Percentiles rank a stretch among this genome's conserved stretches.
These are phyloP conservation scores for Xylariaceae sp. DNA, from an alignment of 2,329 filamentous ascomycete species.

Conservation along the genomic window DNA sequence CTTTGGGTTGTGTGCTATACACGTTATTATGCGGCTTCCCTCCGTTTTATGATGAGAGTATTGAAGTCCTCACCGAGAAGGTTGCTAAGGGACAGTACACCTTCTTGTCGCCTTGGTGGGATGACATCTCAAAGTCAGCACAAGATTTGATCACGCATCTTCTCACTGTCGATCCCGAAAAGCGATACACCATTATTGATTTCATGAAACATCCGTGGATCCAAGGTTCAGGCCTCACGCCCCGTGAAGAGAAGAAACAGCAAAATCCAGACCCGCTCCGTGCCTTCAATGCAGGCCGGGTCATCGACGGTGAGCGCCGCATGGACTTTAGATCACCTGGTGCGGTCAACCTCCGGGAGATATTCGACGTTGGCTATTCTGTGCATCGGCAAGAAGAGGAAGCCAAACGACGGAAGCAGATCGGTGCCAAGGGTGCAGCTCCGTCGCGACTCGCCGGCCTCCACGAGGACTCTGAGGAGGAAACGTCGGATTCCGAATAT, in stretches of 20 bases:
- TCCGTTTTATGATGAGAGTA: conserved; percentile 98
- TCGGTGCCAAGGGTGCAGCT: conserved; percentile 70
- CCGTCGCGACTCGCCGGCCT: conserved; percentile 62
- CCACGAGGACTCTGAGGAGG: conserved; percentile 69
- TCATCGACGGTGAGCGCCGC: conserved; percentile 65
- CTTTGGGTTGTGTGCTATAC: conserved; percentile 93
- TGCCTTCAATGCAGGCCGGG: conserved; percentile 59
- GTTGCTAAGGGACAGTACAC: conserved; percentile 96
- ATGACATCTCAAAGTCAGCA: conserved; percentile 93
- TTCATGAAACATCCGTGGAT: conserved; percentile 98
- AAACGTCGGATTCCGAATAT: conserved; percentile 54
- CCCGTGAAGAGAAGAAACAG: conserved; percentile 60
- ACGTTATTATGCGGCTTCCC: conserved; percentile 96
- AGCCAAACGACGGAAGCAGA: conserved; percentile 84
- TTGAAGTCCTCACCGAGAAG: conserved; percentile 95
- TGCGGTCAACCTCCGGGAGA: conserved; percentile 91
- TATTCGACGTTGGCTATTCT: conserved; percentile 97
- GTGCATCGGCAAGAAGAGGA: conserved; percentile 97
- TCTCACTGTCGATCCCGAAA: conserved; percentile 90
- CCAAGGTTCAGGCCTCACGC: conserved; percentile 62
- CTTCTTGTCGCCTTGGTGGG: conserved; percentile 98
- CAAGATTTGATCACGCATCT: conserved; percentile 94
- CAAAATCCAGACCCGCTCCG: conserved; percentile 50
- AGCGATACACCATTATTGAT: conserved; percentile 89
- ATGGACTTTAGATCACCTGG: conserved; percentile 95